Conservation (phyloP, 2,329 filamentous ascomycete species). For the Atkinsonella texensis region DNA sequence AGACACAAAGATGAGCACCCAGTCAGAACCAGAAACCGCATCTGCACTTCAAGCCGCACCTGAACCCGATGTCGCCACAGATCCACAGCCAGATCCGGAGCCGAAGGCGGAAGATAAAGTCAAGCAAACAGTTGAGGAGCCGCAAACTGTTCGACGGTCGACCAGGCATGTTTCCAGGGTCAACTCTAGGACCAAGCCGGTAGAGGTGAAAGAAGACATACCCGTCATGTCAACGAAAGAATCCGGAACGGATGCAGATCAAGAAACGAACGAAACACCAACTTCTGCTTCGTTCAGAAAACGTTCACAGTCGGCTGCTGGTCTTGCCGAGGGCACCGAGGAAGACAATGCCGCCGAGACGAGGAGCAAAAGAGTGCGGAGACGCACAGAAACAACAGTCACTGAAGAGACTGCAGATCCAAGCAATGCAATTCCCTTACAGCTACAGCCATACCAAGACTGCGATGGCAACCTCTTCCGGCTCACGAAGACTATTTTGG, state of each 20-base stretch:
- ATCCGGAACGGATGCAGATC: conserved; percentile 16
- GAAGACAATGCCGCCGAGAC: conserved; percentile 48
- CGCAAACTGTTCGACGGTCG: conserved; percentile 5
- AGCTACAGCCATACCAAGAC: conserved; percentile 44
- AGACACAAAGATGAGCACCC: conserved; percentile 7
- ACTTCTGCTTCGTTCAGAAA: conserved; percentile 38
- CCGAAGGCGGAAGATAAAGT: conserved; percentile 2
- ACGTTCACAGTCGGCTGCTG: conserved; percentile 50
- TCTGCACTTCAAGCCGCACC: not conserved
- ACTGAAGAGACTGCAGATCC: conserved; percentile 41
- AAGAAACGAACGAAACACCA: conserved; percentile 22
- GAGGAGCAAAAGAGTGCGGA: conserved; percentile 52
- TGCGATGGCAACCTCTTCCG: conserved; percentile 44
- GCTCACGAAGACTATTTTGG: conserved; percentile 41
- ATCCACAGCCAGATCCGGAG: not conserved
- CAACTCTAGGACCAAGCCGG: not conserved
- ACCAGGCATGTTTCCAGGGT: conserved; percentile 5
- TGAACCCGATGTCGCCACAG: not conserved
- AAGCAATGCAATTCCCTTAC: conserved; percentile 38
- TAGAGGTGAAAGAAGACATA: conserved; percentile 13
- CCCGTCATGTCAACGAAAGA: conserved; percentile 13
- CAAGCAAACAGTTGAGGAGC: conserved; percentile 3
- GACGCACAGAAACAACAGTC: conserved; percentile 37
- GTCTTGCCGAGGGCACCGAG: conserved; percentile 41
- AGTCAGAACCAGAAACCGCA: conserved; percentile 2